phyloP scores from a whole-genome alignment of 2,329 filamentous ascomycete species.

The Calonectria ilicicola region DNA sequence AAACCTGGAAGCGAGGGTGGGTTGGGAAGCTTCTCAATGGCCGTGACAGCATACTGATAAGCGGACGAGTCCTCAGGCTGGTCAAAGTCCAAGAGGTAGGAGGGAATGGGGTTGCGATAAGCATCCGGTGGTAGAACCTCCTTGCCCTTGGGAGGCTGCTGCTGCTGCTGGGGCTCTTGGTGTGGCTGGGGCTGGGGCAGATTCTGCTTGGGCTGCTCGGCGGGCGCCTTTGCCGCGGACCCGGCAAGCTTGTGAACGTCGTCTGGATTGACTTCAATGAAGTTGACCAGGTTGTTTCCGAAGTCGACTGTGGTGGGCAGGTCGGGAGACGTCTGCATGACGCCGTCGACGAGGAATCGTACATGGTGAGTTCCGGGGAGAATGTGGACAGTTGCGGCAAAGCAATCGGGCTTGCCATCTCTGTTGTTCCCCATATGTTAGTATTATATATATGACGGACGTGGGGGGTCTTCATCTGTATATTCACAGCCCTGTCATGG shows the following conservation, averaged over 20 bases:
- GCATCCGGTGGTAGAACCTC: conserved; percentile 65
- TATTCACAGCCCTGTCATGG: background rate
- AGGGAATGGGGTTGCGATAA: conserved; percentile 82
- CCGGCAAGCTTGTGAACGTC: conserved; percentile 61
- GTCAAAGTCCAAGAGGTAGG: conserved; percentile 89
- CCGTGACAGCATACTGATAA: conserved; percentile 80
- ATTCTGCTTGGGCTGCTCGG: conserved; percentile 15
- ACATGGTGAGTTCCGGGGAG: conserved; percentile 96
- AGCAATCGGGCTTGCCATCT: conserved; percentile 70
- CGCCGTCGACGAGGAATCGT: conserved; percentile 93
- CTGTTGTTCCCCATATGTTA: conserved; percentile 47
- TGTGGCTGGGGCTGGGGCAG: conserved; percentile 9
- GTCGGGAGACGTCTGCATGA: conserved; percentile 89
- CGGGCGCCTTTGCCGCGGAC: conserved; percentile 18
- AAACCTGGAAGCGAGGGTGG: conserved; percentile 92
- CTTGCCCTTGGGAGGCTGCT: conserved; percentile 64
- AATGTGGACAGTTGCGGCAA: conserved; percentile 83
- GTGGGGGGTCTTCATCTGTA: background rate
- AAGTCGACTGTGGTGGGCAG: conserved; percentile 97
- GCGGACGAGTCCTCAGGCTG: conserved; percentile 81
- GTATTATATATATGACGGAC: conserved; percentile 27
- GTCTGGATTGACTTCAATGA: conserved; percentile 90
- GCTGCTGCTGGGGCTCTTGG: conserved; percentile 39
- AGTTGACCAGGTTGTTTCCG: conserved; percentile 98
- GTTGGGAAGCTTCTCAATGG: conserved; percentile 82